These are phyloP conservation scores for Suillus ampliporus DNA, from an alignment of 768 basidiomycete species.

Conservation along the genomic window DNA sequence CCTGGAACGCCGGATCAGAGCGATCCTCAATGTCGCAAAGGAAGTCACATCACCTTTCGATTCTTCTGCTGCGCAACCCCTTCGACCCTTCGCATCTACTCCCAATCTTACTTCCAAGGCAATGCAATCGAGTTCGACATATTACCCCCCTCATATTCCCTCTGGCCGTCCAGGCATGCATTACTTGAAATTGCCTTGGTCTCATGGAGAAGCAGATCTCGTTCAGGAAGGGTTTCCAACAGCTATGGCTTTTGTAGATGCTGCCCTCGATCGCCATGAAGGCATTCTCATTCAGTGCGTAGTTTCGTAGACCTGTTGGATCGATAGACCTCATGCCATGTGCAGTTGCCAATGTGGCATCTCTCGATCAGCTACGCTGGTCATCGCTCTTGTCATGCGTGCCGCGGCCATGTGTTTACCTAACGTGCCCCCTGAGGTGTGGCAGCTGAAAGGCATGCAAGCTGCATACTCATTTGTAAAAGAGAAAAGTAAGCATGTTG, in stretches of 20 bases:
- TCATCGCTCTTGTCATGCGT: conserved; percentile 92
- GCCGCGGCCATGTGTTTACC: conserved; percentile 76
- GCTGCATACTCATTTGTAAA: conserved; percentile 90
- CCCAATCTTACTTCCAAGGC: conserved; percentile 58
- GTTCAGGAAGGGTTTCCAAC: conserved; percentile 77
- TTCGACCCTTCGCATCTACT: conserved; percentile 69
- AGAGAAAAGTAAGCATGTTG: conserved; percentile 84
- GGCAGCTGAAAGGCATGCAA: conserved; percentile 87
- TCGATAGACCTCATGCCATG: conserved; percentile 21
- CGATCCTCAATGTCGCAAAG: conserved; percentile 92
- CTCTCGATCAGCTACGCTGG: conserved; percentile 87
- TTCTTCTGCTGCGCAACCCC: conserved; percentile 47
- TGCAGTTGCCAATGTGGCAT: conserved; percentile 91
- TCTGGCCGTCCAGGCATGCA: conserved; percentile 80
- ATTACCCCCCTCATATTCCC: conserved; percentile 68
- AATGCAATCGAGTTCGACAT: conserved; percentile 51
- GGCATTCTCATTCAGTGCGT: conserved; percentile 88
- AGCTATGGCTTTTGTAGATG: conserved; percentile 84
- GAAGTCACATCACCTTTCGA: conserved; percentile 83
- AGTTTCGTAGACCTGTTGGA: conserved; percentile 20
- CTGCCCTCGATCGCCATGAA: conserved; percentile 73
- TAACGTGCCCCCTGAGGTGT: conserved; percentile 73
- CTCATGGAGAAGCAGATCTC: conserved; percentile 91
- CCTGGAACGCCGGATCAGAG: conserved; percentile 71
- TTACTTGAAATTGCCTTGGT: conserved; percentile 91